phyloP scores from a whole-genome alignment of 1,284 basidiomycete species.

The Tilletiopsis washingtonensis region DNA sequence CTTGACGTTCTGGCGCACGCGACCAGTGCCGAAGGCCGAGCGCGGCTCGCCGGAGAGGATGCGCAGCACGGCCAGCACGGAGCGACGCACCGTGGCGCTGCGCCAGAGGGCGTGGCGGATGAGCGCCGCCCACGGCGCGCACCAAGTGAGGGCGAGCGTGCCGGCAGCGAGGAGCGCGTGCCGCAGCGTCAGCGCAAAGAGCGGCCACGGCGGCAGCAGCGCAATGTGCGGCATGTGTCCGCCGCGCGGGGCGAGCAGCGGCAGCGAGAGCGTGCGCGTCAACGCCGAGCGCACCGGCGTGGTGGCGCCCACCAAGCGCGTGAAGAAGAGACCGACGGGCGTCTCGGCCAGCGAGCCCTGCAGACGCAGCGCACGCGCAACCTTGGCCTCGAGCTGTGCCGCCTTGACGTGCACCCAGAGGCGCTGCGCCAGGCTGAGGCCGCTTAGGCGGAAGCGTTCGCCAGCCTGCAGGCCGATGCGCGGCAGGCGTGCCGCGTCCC shows the following conservation, averaged over 20 bases:
- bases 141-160: slow-evolving; percentile 40
- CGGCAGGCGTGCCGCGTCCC: slow-evolving; percentile 11
- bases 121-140: slow-evolving; percentile 42
- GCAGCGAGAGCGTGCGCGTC: neutral
- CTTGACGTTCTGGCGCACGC: neutral
- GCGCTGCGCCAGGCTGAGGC: neutral
- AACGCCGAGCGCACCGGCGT: neutral
- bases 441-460: neutral
- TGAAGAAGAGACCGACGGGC: no score
- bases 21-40: neutral
- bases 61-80: neutral
- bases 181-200: slow-evolving; percentile 36
- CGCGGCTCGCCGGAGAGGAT: slow-evolving; percentile 1
- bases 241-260: neutral
- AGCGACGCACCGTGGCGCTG: slow-evolving; percentile 30
- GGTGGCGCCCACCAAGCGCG: neutral
- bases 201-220: slow-evolving; percentile 39
- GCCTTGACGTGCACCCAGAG: neutral
- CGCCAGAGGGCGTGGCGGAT: slow-evolving; percentile 42
- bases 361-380: neutral
- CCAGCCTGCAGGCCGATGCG: neutral
- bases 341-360: neutral
- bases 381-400: neutral
- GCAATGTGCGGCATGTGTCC: slow-evolving; percentile 1
- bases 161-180: slow-evolving; percentile 35